Base-by-base conservation (phyloP, 2,329 filamentous ascomycete species). In the Penicillium occitanis region DNA sequence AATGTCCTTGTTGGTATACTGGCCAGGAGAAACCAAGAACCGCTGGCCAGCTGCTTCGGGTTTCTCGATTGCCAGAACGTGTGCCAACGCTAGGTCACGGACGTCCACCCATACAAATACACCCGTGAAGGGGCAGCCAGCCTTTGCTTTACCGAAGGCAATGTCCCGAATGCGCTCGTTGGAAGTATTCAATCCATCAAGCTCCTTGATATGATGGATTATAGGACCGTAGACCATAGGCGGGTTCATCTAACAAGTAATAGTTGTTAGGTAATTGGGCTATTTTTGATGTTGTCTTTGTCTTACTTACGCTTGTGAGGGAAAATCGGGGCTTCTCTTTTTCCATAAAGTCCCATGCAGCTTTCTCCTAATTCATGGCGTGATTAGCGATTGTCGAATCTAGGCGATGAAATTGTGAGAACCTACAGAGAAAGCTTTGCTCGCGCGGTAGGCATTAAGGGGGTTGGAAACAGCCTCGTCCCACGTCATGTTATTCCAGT, bases 101-200 rank as follows among this genome's bases (percentile, higher is more conserved):
- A 81, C 79, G 74, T 80, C 70, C 10, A 88, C 84, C 76, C 84
- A 89, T 0, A 85, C 78, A 69, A 80, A 87, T 1, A 85, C 82
- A 0, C 83, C 83, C 0, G 86, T 89, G 35, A 44, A 58, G 0
- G 85, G 80, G 0, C 84, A 80, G 17, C 90, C 83, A 1, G 83
- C 77, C 68, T 84, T 86, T 11, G 62, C 59, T 65, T 84, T 83
- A 25, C 89, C 90, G 2, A 80, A 82, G 11, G 88, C 82, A 62
- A 90, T 78, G 67, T 88, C 84, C 3, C 86, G 80, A 67, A 91
- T 84, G 40, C 87, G 84, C 69, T 88, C 82, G 76, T 91, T 91
- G 35, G 88, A 90, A 1, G 88, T 90, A 78, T 92, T 92, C 59
- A 92, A 78, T 1, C 77, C 79, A 25, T 85, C 82, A 0, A 90